These are phyloP conservation scores for Psilocybe azurescens DNA, from an alignment of 768 basidiomycete genomes.

Conservation along the genomic window DNA sequence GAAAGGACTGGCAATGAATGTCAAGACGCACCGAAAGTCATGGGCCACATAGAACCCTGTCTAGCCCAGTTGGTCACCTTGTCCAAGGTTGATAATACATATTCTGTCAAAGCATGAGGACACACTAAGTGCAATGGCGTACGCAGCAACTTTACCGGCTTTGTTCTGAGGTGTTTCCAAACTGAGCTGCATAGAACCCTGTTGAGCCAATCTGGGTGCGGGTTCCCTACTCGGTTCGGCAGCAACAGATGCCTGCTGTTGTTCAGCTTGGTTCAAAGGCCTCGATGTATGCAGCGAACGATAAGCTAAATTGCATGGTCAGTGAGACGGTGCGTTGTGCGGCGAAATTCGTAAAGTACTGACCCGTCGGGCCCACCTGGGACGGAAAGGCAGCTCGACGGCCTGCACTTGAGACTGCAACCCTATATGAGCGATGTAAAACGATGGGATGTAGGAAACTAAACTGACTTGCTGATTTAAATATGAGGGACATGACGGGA, in stretches of 20 bases:
- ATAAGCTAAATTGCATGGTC: slow-evolving; percentile 37
- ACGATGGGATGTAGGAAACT: background rate
- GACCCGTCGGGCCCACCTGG: slow-evolving; percentile 48
- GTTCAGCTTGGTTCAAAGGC: slow-evolving; percentile 42
- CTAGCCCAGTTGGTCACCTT: slow-evolving; percentile 98
- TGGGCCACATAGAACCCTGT: slow-evolving; percentile 99
- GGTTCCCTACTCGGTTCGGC: slow-evolving; percentile 53
- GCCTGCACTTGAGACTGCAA: slow-evolving; percentile 41
- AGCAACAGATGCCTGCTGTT: slow-evolving; percentile 32
- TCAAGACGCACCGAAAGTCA: slow-evolving; percentile 80
- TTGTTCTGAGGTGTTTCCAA: slow-evolving; percentile 90
- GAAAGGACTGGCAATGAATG: slow-evolving; percentile 4
- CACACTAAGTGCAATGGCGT: background rate
- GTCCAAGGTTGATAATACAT: slow-evolving; percentile 94
- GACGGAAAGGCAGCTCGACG: slow-evolving; percentile 53
- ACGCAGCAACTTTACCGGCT: slow-evolving; percentile 62
- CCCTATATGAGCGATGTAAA: slow-evolving; percentile 5
- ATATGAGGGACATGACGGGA: slow-evolving; percentile 53
- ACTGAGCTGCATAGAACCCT: slow-evolving; percentile 83
- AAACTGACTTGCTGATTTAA: slow-evolving; percentile 43
- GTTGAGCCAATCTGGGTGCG: slow-evolving; percentile 74
- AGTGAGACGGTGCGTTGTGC: slow-evolving; percentile 9
- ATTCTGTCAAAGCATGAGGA: slow-evolving; percentile 58
- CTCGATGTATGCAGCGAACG: slow-evolving; percentile 64
- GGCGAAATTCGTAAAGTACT: slow-evolving; percentile 22